Percentiles rank a stretch among this genome's conserved stretches.
Conservation (phyloP, 345 rosid species). For the Stellera chamaejasme region DNA sequence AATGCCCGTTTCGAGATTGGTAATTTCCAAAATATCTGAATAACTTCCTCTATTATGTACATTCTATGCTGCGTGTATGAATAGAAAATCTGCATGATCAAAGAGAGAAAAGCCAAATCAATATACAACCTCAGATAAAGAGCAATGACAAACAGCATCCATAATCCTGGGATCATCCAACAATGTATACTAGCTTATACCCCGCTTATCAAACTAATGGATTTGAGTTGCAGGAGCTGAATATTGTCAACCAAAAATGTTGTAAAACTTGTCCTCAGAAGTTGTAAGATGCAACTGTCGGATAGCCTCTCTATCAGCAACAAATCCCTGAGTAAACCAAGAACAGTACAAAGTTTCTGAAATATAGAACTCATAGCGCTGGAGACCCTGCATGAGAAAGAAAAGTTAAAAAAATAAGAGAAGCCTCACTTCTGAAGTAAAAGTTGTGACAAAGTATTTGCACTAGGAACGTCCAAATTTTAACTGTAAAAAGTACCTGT, state of each 20-base stretch:
- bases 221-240: conserved; percentile 94
- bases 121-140: background rate
- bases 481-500: conserved; percentile 34
- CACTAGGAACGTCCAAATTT: conserved; percentile 17
- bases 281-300: conserved; percentile 93
- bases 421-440: background rate
- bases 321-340: conserved; percentile 87
- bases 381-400: conserved; percentile 60
- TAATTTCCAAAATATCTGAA: conserved; percentile 84
- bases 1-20: conserved; percentile 73
- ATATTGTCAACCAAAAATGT: conserved; percentile 94
- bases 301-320: conserved; percentile 81
- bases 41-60: conserved; percentile 79
- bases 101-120: conserved; percentile 2
- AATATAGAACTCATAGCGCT: conserved; percentile 66
- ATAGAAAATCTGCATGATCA: conserved; percentile 69
- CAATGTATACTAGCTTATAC: conserved; percentile 34
- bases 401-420: conserved; percentile 18
- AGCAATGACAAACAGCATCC: background rate
- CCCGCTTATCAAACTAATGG: conserved; percentile 76
- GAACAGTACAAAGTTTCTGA: conserved; percentile 92
- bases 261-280: conserved; percentile 76
- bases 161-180: background rate
- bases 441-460: conserved; percentile 9
- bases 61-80: conserved; percentile 77